These are phyloP conservation scores for Polysphondylium violaceum DNA, from an alignment of 78 protist genomes.

Conservation along the genomic window DNA sequence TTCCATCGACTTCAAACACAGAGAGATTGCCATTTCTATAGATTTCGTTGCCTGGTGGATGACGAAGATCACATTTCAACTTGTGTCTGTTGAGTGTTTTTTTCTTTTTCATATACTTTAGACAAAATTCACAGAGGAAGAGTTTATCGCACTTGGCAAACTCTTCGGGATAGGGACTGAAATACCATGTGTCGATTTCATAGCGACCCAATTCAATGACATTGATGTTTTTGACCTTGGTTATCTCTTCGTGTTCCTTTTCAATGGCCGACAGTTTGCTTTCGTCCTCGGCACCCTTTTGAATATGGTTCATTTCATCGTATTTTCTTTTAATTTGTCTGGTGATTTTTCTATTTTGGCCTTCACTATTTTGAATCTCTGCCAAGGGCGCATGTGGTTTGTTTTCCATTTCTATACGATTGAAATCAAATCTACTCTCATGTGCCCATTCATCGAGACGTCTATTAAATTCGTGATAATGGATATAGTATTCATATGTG, in stretches of 20 bases:
- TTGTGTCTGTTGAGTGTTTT: slow-evolving; percentile 89
- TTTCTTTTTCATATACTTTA: slow-evolving; percentile 91
- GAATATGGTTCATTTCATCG: slow-evolving; percentile 70
- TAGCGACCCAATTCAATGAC: slow-evolving; percentile 87
- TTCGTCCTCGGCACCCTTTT: slow-evolving; percentile 32
- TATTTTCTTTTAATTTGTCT: slow-evolving; percentile 64
- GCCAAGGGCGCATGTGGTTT: slow-evolving; percentile 24
- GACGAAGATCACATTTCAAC: slow-evolving; percentile 85
- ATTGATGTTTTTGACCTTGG: slow-evolving; percentile 95
- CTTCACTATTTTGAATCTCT: slow-evolving; percentile 49
- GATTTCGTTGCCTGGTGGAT: slow-evolving; percentile 98
- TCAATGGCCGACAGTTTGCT: slow-evolving; percentile 79
- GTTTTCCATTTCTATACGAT: slow-evolving; percentile 35
- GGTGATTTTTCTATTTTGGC: slow-evolving; percentile 53
- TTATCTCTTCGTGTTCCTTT: slow-evolving; percentile 94
- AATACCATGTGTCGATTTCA: slow-evolving; percentile 97
- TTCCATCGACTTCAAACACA: slow-evolving; percentile 96
- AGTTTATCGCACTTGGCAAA: slow-evolving; percentile 83
- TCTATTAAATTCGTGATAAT: slow-evolving; percentile 79
- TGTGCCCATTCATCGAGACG: slow-evolving; percentile 87
- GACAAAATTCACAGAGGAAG: slow-evolving; percentile 95
- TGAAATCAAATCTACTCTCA: slow-evolving; percentile 51
- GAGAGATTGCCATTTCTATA: slow-evolving; percentile 87
- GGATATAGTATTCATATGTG: slow-evolving; percentile 82
- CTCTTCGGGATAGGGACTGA: slow-evolving; percentile 96